These are phyloP conservation scores for Immersiella caudata DNA, from an alignment of 495 filamentous ascomycete genomes.

Conservation along the genomic window DNA sequence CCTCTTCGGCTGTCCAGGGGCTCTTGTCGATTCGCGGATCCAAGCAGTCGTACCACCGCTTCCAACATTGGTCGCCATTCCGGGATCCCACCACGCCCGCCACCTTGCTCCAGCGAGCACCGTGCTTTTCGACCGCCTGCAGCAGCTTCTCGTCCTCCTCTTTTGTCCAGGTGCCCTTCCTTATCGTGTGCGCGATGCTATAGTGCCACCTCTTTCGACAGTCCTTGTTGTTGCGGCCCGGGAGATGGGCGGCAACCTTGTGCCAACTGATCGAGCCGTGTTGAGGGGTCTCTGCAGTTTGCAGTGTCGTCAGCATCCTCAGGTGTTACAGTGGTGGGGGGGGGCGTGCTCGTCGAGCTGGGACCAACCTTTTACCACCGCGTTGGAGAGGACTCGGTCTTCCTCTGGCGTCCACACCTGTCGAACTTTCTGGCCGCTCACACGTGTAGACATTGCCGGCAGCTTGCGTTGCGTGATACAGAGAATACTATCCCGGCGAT, in stretches of 20 bases:
- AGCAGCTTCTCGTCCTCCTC: slow-evolving; percentile 46
- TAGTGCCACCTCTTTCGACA: slow-evolving; percentile 48
- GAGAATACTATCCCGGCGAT: background rate
- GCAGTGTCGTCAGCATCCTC: background rate
- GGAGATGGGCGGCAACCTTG: slow-evolving; percentile 41
- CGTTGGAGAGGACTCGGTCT: slow-evolving; percentile 29
- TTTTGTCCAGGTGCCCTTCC: slow-evolving; percentile 44
- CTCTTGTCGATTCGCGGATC: slow-evolving; percentile 39
- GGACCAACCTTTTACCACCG: slow-evolving; percentile 19
- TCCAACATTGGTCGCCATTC: slow-evolving; percentile 42
- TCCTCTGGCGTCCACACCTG: slow-evolving; percentile 38
- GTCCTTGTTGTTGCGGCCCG: slow-evolving; percentile 47
- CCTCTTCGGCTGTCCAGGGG: slow-evolving; percentile 40
- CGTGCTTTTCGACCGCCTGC: slow-evolving; percentile 40
- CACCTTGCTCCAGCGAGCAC: slow-evolving; percentile 41
- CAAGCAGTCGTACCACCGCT: slow-evolving; percentile 40
- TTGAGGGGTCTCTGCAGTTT: slow-evolving; percentile 27
- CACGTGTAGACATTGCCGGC: background rate
- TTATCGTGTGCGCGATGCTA: slow-evolving; percentile 42
- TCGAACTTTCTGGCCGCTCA: slow-evolving; percentile 21
- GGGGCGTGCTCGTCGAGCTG: background rate
- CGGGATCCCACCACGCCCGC: slow-evolving; percentile 35
- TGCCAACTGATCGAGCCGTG: slow-evolving; percentile 45
- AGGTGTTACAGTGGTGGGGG: background rate
- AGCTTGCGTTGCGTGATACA: background rate